phyloP scores from a whole-genome alignment of 2,329 filamentous ascomycete species.

The Beauveria australis region DNA sequence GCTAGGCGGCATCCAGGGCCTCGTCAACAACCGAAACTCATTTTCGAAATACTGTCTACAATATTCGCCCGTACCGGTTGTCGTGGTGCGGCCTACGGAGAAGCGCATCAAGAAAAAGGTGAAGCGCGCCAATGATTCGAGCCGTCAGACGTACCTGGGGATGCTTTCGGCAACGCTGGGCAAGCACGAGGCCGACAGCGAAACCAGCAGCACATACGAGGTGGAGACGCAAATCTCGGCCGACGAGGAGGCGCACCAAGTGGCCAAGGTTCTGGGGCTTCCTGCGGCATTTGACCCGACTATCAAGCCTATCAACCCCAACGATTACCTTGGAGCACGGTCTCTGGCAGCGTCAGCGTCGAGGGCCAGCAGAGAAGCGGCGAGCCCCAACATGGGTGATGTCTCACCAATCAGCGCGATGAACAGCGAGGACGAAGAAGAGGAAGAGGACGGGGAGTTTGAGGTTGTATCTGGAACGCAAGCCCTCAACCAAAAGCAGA shows the following conservation, averaged over 20 bases:
- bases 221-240: conserved; percentile 46
- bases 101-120: conserved; percentile 86
- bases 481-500: conserved; percentile 37
- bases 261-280: conserved; percentile 54
- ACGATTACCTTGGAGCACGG: conserved; percentile 15
- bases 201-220: conserved; percentile 44
- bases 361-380: conserved; percentile 12
- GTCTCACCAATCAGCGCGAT: conserved; percentile 26
- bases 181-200: conserved; percentile 50
- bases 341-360: conserved; percentile 13
- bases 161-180: conserved; percentile 60
- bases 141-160: conserved; percentile 65
- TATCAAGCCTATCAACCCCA: conserved; percentile 44
- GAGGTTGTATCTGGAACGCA: conserved; percentile 37
- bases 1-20: conserved; percentile 74
- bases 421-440: conserved; percentile 27
- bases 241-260: conserved; percentile 56
- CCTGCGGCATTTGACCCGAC: conserved; percentile 57
- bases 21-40: conserved; percentile 69
- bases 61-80: conserved; percentile 86
- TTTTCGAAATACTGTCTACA: conserved; percentile 94
- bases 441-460: conserved; percentile 33
- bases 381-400: conserved; percentile 18
- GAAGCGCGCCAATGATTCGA: conserved; percentile 72
- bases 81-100: conserved; percentile 79